Evolutionary conservation across 2,329 filamentous ascomycete genomes (phyloP).

Genomic region (Botrytis squamosa): DNA sequence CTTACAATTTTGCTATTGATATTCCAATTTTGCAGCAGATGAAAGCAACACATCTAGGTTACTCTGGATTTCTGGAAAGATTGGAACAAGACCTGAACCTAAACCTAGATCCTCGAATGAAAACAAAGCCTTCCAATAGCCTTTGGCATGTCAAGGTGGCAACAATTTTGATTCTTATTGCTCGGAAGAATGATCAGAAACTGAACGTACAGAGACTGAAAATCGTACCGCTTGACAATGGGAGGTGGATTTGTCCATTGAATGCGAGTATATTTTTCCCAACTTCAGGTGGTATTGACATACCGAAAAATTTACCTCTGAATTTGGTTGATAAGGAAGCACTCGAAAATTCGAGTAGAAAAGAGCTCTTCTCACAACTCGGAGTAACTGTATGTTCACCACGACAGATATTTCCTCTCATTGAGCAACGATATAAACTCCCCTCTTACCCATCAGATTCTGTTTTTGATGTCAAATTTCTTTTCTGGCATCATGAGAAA

Average conservation of each 20-base stretch:
- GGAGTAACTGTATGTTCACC: neutral
- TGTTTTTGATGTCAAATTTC: neutral
- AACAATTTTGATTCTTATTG: too few relatives aligned
- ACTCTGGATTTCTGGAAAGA: neutral
- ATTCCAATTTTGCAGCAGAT: neutral
- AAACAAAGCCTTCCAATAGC: neutral
- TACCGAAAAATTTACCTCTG: neutral
- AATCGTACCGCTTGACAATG: neutral
- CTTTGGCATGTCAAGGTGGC: neutral
- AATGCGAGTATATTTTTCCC: neutral
- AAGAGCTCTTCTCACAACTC: neutral
- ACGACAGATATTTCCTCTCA: neutral
- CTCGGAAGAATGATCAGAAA: too few relatives aligned
- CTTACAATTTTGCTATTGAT: neutral
- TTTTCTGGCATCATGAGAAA: neutral
- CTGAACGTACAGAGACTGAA: neutral
- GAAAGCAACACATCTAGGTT: accelerated
- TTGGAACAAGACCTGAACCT: accelerated
- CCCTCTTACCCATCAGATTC: too few relatives aligned
- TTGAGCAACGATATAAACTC: too few relatives aligned
- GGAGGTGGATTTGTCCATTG: neutral
- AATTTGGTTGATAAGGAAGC: neutral
- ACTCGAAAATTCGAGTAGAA: neutral
- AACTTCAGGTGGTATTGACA: neutral
- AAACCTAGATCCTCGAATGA: neutral